Evolutionary conservation across 2,329 filamentous ascomycete genomes (phyloP).

Genomic region (Berkeleyomyces rouxiae): DNA sequence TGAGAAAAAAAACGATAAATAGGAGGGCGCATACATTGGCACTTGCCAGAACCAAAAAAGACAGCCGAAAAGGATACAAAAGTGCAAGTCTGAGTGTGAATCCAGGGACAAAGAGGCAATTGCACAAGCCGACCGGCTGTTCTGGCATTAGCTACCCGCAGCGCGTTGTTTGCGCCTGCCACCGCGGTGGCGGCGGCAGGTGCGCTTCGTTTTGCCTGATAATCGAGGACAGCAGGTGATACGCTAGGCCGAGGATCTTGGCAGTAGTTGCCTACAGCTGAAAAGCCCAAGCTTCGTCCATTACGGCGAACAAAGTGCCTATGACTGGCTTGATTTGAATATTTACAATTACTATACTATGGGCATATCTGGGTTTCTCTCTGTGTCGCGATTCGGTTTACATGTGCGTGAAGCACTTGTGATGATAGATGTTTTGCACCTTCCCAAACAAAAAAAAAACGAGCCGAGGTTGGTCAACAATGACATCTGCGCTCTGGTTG

Average conservation of each 20-base stretch:
- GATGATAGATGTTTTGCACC: not conserved
- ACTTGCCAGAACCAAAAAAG: not conserved
- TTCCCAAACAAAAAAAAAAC: conserved; percentile 1
- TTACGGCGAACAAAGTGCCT: not conserved
- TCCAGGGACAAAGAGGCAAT: conserved; percentile 4
- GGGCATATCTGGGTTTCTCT: not conserved
- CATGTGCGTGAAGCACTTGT: not conserved
- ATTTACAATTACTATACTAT: not conserved
- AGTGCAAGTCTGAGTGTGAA: not conserved
- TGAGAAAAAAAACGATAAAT: not conserved
- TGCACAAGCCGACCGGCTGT: not conserved
- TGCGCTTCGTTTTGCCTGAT: not conserved
- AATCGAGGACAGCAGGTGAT: not conserved
- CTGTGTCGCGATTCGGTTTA: not conserved
- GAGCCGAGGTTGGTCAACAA: conserved; percentile 12
- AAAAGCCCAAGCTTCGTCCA: not conserved
- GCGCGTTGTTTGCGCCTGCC: not conserved
- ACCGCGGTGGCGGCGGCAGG: not conserved
- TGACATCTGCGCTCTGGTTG: conserved; percentile 7
- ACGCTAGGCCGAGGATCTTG: not conserved
- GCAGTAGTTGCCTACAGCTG: not conserved
- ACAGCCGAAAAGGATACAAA: not conserved
- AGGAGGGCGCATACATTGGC: conserved; percentile 1
- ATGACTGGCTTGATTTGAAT: too few species aligned
- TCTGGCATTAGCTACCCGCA: not conserved